phyloP scores from a whole-genome alignment of 2,329 filamentous ascomycete species.

The Aspergillus fijiensis region DNA sequence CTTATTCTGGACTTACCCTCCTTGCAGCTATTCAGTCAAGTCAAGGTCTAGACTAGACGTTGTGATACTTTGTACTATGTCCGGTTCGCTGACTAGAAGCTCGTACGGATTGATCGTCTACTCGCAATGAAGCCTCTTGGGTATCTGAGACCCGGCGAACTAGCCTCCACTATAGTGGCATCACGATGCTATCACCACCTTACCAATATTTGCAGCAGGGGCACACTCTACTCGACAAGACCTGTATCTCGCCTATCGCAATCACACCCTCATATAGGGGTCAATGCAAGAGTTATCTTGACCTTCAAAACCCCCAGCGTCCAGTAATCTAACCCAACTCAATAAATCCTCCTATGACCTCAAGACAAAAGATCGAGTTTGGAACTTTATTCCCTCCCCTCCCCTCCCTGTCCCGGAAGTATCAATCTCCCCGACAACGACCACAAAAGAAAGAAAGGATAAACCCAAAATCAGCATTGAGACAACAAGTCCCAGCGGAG shows the following conservation, averaged over 20 bases:
- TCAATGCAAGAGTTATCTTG: no score
- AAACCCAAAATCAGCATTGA: background rate
- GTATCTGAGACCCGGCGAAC: no score
- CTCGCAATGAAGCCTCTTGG: no score
- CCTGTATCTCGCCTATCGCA: background rate
- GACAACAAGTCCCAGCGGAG: background rate
- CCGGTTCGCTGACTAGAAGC: background rate
- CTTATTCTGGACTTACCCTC: background rate
- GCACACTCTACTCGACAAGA: no score
- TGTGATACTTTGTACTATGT: background rate
- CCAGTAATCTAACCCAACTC: background rate
- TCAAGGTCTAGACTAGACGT: background rate
- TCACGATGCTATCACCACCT: no score
- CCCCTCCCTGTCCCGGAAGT: background rate
- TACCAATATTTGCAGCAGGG: no score
- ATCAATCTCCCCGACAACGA: constrained; percentile 3
- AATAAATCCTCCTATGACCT: constrained; percentile 1
- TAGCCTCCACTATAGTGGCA: no score
- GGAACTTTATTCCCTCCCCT: background rate
- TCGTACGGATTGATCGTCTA: no score
- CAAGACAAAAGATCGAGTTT: background rate
- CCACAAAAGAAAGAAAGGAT: background rate
- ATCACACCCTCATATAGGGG: background rate
- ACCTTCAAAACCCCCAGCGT: background rate
- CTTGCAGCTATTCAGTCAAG: background rate